These are phyloP conservation scores for Talaromyces sp. DNA, from an alignment of 2,329 filamentous ascomycete species.

Conservation along the genomic window DNA sequence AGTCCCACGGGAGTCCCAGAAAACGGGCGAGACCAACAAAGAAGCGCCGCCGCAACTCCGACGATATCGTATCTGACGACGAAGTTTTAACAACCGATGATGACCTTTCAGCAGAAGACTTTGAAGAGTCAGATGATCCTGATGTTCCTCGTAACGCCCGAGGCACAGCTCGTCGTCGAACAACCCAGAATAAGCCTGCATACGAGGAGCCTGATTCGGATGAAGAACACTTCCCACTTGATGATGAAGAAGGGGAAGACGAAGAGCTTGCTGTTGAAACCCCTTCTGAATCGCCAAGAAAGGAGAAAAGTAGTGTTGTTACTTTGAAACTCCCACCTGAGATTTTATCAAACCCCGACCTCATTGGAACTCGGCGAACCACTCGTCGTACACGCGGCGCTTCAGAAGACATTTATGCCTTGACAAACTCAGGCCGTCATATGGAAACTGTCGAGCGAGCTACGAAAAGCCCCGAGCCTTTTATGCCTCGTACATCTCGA, in stretches of 20 bases:
- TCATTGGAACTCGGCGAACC: constrained; percentile 50
- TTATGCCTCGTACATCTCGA: constrained; percentile 25
- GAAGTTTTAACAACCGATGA: constrained; percentile 32
- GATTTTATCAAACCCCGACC: constrained; percentile 30
- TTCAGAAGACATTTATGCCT: constrained; percentile 58
- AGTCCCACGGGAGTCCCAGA: constrained; percentile 32
- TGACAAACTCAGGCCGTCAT: constrained; percentile 63
- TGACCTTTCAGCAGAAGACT: constrained; percentile 49
- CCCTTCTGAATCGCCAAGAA: constrained; percentile 3
- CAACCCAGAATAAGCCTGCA: constrained; percentile 54
- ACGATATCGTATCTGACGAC: constrained; percentile 46
- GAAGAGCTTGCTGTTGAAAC: constrained; percentile 14
- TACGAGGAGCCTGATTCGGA: constrained; percentile 56
- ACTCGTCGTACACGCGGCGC: constrained; percentile 63
- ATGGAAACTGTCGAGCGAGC: constrained; percentile 57
- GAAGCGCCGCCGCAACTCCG: constrained; percentile 51
- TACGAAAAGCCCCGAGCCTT: constrained; percentile 55
- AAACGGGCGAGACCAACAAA: constrained; percentile 38
- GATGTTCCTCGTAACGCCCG: constrained; percentile 58
- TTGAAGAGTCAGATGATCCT: constrained; percentile 44
- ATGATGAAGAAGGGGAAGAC: constrained; percentile 16
- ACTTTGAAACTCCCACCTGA: constrained; percentile 34
- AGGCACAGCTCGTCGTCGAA: constrained; percentile 58
- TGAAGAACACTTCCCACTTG: constrained; percentile 33
- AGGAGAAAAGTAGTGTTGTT: constrained; percentile 31